Percentiles rank a stretch among this genome's conserved stretches.
Evolutionary conservation across 768 basidiomycete species (phyloP).

Genomic region (Pulveroboletus ravenelii): DNA sequence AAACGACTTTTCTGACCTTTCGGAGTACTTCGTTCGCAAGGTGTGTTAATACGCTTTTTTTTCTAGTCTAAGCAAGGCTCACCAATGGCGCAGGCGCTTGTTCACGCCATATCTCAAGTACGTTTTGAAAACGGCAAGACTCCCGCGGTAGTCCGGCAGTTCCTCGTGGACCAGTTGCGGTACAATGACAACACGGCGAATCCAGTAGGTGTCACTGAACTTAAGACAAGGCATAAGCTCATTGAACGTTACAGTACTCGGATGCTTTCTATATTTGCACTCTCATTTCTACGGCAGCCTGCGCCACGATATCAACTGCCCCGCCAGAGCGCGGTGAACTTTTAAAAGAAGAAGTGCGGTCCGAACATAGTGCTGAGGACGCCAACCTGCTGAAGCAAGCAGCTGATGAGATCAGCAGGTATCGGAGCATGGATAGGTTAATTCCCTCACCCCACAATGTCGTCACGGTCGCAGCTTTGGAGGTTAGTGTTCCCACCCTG

Average conservation of each 20-base stretch:
- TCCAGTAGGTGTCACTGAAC: constrained; percentile 47
- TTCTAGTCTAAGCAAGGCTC: constrained; percentile 1
- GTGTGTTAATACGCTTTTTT: constrained; percentile 34
- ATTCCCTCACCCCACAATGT: constrained; percentile 94
- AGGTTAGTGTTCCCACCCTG: constrained; percentile 49
- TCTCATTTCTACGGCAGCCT: constrained; percentile 77
- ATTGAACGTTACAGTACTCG: constrained; percentile 55
- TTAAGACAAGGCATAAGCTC: neutral
- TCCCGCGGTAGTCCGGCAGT: constrained; percentile 77
- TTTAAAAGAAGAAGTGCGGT: constrained; percentile 59
- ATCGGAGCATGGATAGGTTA: constrained; percentile 90
- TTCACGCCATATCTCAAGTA: constrained; percentile 80
- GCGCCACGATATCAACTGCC: constrained; percentile 69
- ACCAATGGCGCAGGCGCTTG: constrained; percentile 49
- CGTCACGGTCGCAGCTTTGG: constrained; percentile 84
- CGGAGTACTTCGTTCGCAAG: constrained; percentile 95
- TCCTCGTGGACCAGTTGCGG: constrained; percentile 87
- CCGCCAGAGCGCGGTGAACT: constrained; percentile 81
- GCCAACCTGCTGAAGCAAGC: constrained; percentile 67
- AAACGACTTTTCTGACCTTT: constrained; percentile 87
- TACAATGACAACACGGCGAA: constrained; percentile 96
- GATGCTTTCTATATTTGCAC: constrained; percentile 89
- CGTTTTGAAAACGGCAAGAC: constrained; percentile 86
- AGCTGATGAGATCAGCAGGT: constrained; percentile 79
- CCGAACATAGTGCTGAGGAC: constrained; percentile 66